Percentiles rank a stretch among this genome's conserved stretches.
Conservation (phyloP, 768 basidiomycete species). For the Tulasnella sp. region DNA sequence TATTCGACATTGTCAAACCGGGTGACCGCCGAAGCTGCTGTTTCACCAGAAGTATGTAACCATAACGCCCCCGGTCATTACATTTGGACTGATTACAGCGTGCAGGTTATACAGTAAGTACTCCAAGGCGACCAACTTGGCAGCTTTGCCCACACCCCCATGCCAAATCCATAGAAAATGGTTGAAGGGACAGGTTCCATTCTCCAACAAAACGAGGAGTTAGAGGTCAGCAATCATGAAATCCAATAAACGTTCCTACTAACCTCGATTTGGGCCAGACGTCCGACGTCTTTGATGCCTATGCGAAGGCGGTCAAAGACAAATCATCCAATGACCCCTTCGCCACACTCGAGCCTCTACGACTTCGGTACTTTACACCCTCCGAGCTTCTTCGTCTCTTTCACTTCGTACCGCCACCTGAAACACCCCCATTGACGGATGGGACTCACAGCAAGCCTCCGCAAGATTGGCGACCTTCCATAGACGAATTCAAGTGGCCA, state of each 20-base stretch:
- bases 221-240: constrained; percentile 38
- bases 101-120: not conserved
- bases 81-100: not conserved
- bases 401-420: constrained; percentile 34
- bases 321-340: constrained; percentile 32
- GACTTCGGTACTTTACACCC: constrained; percentile 64
- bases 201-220: constrained; percentile 51
- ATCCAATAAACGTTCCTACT: not conserved
- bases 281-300: constrained; percentile 38
- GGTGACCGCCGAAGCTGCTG: constrained; percentile 55
- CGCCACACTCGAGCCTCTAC: constrained; percentile 43
- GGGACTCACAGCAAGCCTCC: not conserved
- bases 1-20: constrained; percentile 69
- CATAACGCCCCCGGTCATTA: too few species aligned
- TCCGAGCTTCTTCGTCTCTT: constrained; percentile 58
- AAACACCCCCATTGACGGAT: not conserved
- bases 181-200: constrained; percentile 71
- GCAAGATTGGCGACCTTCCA: not conserved
- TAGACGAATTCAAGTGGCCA: constrained; percentile 52
- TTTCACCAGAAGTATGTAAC: constrained; percentile 57
- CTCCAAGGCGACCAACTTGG: too few species aligned
- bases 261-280: constrained; percentile 34
- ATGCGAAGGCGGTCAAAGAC: not conserved
- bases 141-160: constrained; percentile 39
- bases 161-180: constrained; percentile 26